These are phyloP conservation scores for Pleurostoma richardsiae DNA, from an alignment of 2,329 filamentous ascomycete species.

Conservation along the genomic window DNA sequence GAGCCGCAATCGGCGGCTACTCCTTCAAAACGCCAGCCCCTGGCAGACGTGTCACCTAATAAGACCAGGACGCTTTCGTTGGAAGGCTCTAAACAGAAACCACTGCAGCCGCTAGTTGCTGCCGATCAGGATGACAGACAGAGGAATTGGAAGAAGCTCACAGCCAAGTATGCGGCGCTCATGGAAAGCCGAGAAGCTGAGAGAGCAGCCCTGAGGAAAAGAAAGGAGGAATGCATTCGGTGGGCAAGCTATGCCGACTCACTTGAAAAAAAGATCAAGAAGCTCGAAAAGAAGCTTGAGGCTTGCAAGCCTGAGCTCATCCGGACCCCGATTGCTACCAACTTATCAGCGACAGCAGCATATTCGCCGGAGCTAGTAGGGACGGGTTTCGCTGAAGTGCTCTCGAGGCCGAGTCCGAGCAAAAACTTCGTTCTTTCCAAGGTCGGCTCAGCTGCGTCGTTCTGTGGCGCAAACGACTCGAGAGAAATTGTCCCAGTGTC, in stretches of 20 bases:
- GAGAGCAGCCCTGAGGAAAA: constrained; percentile 30
- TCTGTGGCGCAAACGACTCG: not conserved
- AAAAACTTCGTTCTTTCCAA: not conserved
- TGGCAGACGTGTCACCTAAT: constrained; percentile 10
- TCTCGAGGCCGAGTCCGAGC: not conserved
- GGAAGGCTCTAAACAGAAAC: too few relatives aligned
- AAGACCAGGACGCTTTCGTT: not conserved
- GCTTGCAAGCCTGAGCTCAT: not conserved
- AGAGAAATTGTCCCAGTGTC: not conserved
- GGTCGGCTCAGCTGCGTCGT: not conserved
- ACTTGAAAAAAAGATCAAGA: constrained; percentile 36
- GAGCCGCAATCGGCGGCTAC: too few relatives aligned
- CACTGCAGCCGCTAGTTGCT: too few relatives aligned
- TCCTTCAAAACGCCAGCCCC: not conserved
- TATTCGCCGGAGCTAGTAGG: not conserved
- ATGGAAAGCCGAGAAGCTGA: constrained; percentile 33
- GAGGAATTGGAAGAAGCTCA: constrained; percentile 29
- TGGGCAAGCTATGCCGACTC: constrained; percentile 41
- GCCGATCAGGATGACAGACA: not conserved
- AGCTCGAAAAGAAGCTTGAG: constrained; percentile 30
- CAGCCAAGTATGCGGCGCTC: constrained; percentile 34
- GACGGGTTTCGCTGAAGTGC: not conserved
- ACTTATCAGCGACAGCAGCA: too few relatives aligned
- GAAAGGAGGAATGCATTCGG: constrained; percentile 32
- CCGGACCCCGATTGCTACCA: too few relatives aligned